phyloP scores from a whole-genome alignment of 768 basidiomycete genomes.

The Rhizopogon vinicolor region DNA sequence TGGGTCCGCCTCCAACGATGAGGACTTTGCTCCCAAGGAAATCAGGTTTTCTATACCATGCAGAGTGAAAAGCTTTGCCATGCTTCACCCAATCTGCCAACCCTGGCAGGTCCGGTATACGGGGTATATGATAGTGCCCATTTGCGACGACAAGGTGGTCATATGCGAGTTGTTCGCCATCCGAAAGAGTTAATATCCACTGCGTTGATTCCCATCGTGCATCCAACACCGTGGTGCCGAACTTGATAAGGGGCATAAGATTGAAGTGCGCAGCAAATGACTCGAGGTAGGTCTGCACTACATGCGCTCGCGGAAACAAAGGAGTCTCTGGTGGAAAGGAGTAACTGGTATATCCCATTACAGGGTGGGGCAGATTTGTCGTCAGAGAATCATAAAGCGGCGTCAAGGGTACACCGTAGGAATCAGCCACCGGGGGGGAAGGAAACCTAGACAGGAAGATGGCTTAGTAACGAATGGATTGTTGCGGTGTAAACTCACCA shows the following conservation, averaged over 20 bases:
- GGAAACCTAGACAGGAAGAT: conserved; percentile 42
- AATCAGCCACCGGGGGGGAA: conserved; percentile 42
- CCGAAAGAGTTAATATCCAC: conserved; percentile 49
- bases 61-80: conserved; percentile 57
- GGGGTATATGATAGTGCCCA: conserved; percentile 68
- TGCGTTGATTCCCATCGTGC: conserved; percentile 34
- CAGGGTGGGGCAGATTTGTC: conserved; percentile 76
- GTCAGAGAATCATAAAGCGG: conserved; percentile 77
- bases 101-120: conserved; percentile 57
- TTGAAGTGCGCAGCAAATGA: conserved; percentile 60
- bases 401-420: conserved; percentile 42
- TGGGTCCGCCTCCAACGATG: conserved; percentile 55
- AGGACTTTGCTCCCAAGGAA: conserved; percentile 35
- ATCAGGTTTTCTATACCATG: conserved; percentile 57
- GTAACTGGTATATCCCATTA: conserved; percentile 66
- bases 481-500: conserved; percentile 46
- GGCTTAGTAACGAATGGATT: background rate
- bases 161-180: conserved; percentile 35
- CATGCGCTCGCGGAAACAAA: conserved; percentile 58
- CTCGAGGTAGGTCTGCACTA: conserved; percentile 66
- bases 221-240: conserved; percentile 52
- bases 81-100: conserved; percentile 50
- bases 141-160: conserved; percentile 74
- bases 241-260: conserved; percentile 55
- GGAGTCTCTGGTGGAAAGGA: conserved; percentile 69